A percentile compares a stretch with the other conserved stretches of the same genome.
Conservation (phyloP, 768 basidiomycete genomes). For the Pulveroboletus sp. region DNA sequence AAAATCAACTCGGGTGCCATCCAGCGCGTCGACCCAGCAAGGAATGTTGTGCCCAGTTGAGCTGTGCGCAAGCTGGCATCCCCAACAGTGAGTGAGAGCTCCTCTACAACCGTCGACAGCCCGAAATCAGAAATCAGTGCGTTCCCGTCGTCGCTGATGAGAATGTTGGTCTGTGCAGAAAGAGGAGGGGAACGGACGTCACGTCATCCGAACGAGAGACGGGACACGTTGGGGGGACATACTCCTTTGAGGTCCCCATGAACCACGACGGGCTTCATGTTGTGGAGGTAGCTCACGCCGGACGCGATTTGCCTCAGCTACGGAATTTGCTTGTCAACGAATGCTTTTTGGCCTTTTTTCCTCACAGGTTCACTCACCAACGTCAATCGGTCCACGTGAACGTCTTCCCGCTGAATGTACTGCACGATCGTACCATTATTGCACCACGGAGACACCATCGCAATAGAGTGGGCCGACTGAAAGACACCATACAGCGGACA, state of each 20-base stretch:
- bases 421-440: constrained; percentile 51
- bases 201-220: background rate
- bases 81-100: constrained; percentile 33
- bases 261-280: constrained; percentile 48
- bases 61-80: constrained; percentile 18
- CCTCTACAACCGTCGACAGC: constrained; percentile 52
- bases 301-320: constrained; percentile 54
- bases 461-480: constrained; percentile 46
- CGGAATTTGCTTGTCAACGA: background rate
- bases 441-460: constrained; percentile 65
- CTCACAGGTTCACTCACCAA: constrained; percentile 35
- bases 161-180: constrained; percentile 46
- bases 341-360: background rate
- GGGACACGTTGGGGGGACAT: constrained; percentile 1
- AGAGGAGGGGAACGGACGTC: background rate
- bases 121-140: constrained; percentile 63
- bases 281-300: constrained; percentile 54
- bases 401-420: constrained; percentile 42
- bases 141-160: constrained; percentile 46
- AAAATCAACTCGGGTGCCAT: constrained; percentile 53
- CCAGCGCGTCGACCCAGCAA: constrained; percentile 35
- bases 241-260: constrained; percentile 64
- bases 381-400: constrained; percentile 39
- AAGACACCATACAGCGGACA: constrained; percentile 52
- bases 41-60: constrained; percentile 28